Evolutionary conservation across 805 yeast species (phyloP).

Genomic region (Candida pini): DNA sequence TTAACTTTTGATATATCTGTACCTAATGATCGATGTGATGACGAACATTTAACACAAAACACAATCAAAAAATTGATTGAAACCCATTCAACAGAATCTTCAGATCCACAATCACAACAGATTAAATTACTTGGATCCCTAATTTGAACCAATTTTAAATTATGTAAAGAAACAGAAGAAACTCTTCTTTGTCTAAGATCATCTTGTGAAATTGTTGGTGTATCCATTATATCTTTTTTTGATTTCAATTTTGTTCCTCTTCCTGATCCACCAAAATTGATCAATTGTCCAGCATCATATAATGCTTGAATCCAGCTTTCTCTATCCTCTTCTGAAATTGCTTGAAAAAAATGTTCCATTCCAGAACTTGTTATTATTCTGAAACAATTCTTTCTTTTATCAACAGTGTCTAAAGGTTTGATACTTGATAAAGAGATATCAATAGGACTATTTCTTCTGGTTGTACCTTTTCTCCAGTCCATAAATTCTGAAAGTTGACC

Average conservation of each 20-base stretch:
- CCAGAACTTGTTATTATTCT: constrained; percentile 70
- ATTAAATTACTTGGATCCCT: constrained; percentile 47
- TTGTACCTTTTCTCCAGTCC: constrained; percentile 72
- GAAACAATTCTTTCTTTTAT: constrained; percentile 55
- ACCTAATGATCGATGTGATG: constrained; percentile 84
- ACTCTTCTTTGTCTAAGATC: constrained; percentile 23
- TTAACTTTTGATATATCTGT: constrained; percentile 74
- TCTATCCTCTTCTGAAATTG: constrained; percentile 61
- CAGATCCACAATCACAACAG: constrained; percentile 78
- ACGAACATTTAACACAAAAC: constrained; percentile 80
- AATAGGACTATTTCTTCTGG: constrained; percentile 59
- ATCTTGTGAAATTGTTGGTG: background rate
- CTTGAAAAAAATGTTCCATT: constrained; percentile 66
- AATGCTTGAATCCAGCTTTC: constrained; percentile 63
- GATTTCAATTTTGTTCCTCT: background rate
- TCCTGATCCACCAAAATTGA: constrained; percentile 10
- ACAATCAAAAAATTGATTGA: constrained; percentile 68
- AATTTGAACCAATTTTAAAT: constrained; percentile 33
- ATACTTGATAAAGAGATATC: constrained; percentile 64
- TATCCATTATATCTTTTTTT: background rate
- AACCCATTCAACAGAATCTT: constrained; percentile 75
- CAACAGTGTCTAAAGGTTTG: constrained; percentile 38
- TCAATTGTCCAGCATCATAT: constrained; percentile 43
- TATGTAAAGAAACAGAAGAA: constrained; percentile 29
- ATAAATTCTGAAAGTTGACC: constrained; percentile 66